These are phyloP conservation scores for Microcyclospora tardicrescens DNA, from an alignment of 2,329 filamentous ascomycete species.

Conservation along the genomic window DNA sequence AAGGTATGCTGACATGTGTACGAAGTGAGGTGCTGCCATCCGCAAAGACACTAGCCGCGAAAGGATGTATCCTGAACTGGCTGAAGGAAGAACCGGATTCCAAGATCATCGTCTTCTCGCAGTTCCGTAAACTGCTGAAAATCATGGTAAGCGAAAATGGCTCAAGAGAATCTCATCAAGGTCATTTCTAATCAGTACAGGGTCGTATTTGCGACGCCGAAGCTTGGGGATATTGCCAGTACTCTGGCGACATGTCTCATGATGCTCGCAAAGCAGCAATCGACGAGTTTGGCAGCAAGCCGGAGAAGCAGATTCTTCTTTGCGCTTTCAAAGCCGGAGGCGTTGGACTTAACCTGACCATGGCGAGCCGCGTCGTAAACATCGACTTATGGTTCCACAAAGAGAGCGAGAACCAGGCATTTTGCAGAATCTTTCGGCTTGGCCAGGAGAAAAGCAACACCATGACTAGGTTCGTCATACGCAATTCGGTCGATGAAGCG, in stretches of 20 bases:
- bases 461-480: constrained; percentile 45
- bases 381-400: constrained; percentile 48
- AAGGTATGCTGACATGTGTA: too few relatives aligned
- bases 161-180: too few relatives aligned
- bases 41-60: constrained; percentile 34
- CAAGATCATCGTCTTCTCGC: constrained; percentile 49
- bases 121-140: constrained; percentile 29
- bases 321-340: constrained; percentile 46
- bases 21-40: constrained; percentile 29
- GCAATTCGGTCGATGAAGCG: constrained; percentile 44
- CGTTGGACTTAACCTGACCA: constrained; percentile 45
- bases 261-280: constrained; percentile 35
- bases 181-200: too few relatives aligned
- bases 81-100: constrained; percentile 29
- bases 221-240: constrained; percentile 35
- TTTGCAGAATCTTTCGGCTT: constrained; percentile 50
- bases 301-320: constrained; percentile 36
- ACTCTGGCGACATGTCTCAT: constrained; percentile 38
- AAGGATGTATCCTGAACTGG: constrained; percentile 35
- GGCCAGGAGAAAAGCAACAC: constrained; percentile 48
- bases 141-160: too few relatives aligned
- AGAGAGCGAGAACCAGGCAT: constrained; percentile 27
- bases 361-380: constrained; percentile 37
- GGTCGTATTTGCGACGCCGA: constrained; percentile 37
- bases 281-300: constrained; percentile 31